A percentile compares a stretch with the other conserved stretches of the same genome.
Evolutionary conservation across 2,329 filamentous ascomycete species (phyloP).

Genomic region (Colletotrichum zoysiae): DNA sequence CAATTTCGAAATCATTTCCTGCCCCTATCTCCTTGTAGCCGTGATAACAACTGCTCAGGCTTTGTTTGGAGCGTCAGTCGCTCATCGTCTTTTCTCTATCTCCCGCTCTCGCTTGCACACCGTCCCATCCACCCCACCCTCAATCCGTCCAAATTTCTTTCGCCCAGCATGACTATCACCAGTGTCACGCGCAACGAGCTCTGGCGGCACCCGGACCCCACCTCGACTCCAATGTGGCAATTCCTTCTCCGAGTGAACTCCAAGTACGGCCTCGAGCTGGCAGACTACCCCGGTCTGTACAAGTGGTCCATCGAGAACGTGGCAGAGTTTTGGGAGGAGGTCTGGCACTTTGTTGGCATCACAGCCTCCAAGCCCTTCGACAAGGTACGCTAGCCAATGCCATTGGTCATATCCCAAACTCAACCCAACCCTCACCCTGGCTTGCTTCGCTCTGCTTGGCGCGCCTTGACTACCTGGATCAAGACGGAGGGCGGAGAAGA

Average conservation of each 20-base stretch:
- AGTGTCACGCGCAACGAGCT: constrained; percentile 61
- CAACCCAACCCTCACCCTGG: constrained; percentile 21
- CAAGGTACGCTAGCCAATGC: constrained; percentile 57
- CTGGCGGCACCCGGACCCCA: constrained; percentile 78
- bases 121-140: constrained; percentile 16
- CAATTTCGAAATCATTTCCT: constrained; percentile 7
- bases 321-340: constrained; percentile 83
- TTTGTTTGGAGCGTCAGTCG: constrained; percentile 16
- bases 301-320: constrained; percentile 86
- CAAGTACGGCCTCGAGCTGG: constrained; percentile 72
- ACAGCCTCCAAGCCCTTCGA: constrained; percentile 74
- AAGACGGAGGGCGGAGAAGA: background rate
- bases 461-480: constrained; percentile 24
- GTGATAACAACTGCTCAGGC: constrained; percentile 12
- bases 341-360: constrained; percentile 87
- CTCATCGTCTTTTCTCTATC: background rate
- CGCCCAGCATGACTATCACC: constrained; percentile 40
- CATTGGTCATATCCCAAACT: constrained; percentile 24
- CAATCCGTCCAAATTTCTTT: background rate
- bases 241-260: constrained; percentile 79
- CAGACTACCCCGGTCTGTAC: constrained; percentile 81
- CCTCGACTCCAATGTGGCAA: constrained; percentile 76
- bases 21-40: background rate
- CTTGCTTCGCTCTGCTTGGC: constrained; percentile 26
- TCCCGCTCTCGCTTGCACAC: background rate